Conservation (phyloP, 805 yeast species). For the Saccharomyces jurei region DNA sequence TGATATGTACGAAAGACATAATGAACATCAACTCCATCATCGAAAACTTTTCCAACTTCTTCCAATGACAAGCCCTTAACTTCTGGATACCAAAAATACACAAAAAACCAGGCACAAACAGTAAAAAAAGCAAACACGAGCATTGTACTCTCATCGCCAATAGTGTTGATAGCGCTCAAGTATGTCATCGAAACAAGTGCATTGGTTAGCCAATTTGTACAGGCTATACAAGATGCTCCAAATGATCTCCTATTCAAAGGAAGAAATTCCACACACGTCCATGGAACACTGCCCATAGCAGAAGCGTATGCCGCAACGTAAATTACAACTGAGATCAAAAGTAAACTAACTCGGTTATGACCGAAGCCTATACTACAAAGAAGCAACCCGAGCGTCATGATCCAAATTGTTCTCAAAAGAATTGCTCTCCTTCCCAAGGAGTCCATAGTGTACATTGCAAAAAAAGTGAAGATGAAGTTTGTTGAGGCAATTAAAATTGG, state of each 20-base stretch:
- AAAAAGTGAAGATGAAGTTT: conserved; percentile 47
- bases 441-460: conserved; percentile 45
- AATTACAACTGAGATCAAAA: conserved; percentile 28
- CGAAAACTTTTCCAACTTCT: conserved; percentile 35
- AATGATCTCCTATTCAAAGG: conserved; percentile 36
- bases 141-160: conserved; percentile 31
- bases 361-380: conserved; percentile 28
- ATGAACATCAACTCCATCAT: conserved; percentile 34
- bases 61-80: conserved; percentile 39
- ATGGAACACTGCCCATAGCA: conserved; percentile 39
- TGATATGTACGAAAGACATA: conserved; percentile 29
- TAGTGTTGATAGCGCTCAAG: conserved; percentile 26
- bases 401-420: conserved; percentile 36
- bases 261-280: conserved; percentile 39
- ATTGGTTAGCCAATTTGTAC: conserved; percentile 38
- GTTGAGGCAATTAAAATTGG: conserved; percentile 48
- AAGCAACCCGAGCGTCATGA: conserved; percentile 33
- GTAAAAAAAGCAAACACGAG: conserved; percentile 30
- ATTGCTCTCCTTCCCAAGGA: conserved; percentile 40
- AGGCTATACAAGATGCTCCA: conserved; percentile 37
- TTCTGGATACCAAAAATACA: conserved; percentile 37
- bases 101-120: conserved; percentile 33
- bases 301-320: conserved; percentile 38
- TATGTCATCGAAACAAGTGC: conserved; percentile 32
- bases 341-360: conserved; percentile 10